Evolutionary conservation across 2,329 filamentous ascomycete genomes (phyloP), one percentile per base, ranked within the genome.

Genomic region (Paraphoma sp.): DNA sequence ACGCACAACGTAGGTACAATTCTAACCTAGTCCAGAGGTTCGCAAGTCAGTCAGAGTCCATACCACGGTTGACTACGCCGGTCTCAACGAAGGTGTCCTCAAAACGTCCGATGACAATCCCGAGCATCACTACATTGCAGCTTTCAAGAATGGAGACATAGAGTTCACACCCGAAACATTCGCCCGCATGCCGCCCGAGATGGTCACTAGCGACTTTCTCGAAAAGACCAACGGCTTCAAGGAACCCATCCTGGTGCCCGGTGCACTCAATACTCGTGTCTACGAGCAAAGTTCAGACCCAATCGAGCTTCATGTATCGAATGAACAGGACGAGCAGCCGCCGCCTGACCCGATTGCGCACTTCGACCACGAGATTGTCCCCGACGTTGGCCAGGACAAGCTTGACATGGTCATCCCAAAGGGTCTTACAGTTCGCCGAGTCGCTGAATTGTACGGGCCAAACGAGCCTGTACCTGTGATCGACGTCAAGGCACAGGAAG

Each of bases 341-440:
- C 28, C 44, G 28, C 54, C 63, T 9, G 56, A 57, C 14, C 36
- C 50, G 36, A 42, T 51, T 17, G 45, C 54, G 28, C 79, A 81
- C 51, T 82, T 82, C 45, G 77, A 85, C 53, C 80, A 80, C 55
- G 78, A 84, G 57, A 70, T 73, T n/a, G 76, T 81, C 6, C 71
- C 72, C n/a, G 84, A 89, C 63, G 82, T 86, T 66, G 84, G 86
- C 16, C 87, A 89, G 71, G 87, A 90, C 70, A 81, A 81, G 55
- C 76, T 90, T 23, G 87, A 86, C 62, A 89, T 90, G 87, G 84
- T 89, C 28, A 88, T 90, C 60, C 87, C 87, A 2, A 77, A 84
- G 61, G 83, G 83, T 31, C 77, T 90, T 44, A 89, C 86, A 1
- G 87, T 90, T 30, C 82, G 85, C 30, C 80, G 83, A 49, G 87